Conservation (phyloP, 140 eudicot species). For the Senecio squalidus region DNA sequence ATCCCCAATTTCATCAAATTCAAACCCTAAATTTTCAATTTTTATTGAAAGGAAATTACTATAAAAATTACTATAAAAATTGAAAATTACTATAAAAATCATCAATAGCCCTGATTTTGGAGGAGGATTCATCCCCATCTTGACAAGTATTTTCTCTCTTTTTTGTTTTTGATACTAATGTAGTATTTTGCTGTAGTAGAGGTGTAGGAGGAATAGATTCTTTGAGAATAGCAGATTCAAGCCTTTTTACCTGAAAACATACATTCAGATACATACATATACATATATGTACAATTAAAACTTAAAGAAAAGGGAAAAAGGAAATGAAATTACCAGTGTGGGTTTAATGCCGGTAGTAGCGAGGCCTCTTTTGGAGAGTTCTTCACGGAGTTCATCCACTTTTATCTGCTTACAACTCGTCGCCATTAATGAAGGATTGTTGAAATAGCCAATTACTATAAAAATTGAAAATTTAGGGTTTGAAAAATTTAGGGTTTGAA, state of each 20-base stretch:
- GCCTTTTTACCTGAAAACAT: constrained; percentile 63
- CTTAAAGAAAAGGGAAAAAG: not conserved
- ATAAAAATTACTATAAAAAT: too few relatives aligned
- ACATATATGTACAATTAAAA: too few relatives aligned
- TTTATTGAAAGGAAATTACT: too few relatives aligned
- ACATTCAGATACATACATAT: too few relatives aligned
- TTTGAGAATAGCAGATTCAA: constrained; percentile 47
- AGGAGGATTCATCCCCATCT: constrained; percentile 27
- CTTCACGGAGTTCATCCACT: constrained; percentile 59
- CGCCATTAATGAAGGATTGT: too few relatives aligned
- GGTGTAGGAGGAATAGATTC: constrained; percentile 24
- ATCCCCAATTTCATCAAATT: too few relatives aligned
- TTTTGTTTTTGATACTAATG: constrained; percentile 41
- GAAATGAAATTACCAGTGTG: constrained; percentile 61
- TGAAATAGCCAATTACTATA: too few relatives aligned
- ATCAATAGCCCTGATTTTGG: constrained; percentile 40
- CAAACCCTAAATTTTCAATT: too few relatives aligned
- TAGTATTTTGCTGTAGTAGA: too few relatives aligned
- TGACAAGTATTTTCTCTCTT: constrained; percentile 34
- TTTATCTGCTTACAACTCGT: constrained; percentile 39
- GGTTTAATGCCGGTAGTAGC: constrained; percentile 64
- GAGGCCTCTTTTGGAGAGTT: constrained; percentile 68
- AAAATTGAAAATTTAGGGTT: too few relatives aligned
- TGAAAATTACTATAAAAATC: too few relatives aligned
- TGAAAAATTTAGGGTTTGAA: too few relatives aligned